Base-by-base conservation (phyloP, 805 yeast species). In the Priceomyces carsonii region DNA sequence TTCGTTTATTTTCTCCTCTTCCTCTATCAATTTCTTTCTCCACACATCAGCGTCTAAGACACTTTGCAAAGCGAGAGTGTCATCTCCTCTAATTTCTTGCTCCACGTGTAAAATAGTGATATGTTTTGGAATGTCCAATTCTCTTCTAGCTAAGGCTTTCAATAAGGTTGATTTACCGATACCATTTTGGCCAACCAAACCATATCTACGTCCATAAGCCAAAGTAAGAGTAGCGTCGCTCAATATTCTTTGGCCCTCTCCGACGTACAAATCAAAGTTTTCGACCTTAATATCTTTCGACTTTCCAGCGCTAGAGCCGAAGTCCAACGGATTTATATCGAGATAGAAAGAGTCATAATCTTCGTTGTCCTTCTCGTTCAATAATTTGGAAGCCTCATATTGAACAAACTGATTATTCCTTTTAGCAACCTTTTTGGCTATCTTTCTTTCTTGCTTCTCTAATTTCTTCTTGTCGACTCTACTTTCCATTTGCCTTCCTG, bases 31-130 rank as follows among this genome's bases (percentile, higher is more conserved):
- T 48, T 83, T 88, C 63, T 95, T 93, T 61, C 99, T 77, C 99
- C 99, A 93, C 26, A 93, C 99, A 67, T 93, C 99, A 1, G 99
- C 99, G 66, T 93, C 99, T 46, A 93, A 71, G n/a, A 93, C 99
- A 44, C 96, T 84, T 61, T 91, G 96, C 36, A 93, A 60, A 1
- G 97, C 99, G 7, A 80, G 61, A 2, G 87, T 84, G 33, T 90
- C 97, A 54, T 91, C 97, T 53, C 99, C 99, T 48, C 79, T 75
- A 32, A 93, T 78, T 70, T 93, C 99, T 75, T 93, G 99, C 61
- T 93, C 99, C 38, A 93, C 99, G 54, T 93, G 96, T 49, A 93
- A 72, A 61, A 93, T 86, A 2, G 98, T 86, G 44, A 93, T 91
- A 60, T 93, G 98, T 51, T 86, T 89, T 9, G 99, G 98, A 49